Percentiles rank a stretch among this genome's conserved stretches.
phyloP scores from a whole-genome alignment of 2,329 filamentous ascomycete genomes.

The Knufia fluminis region DNA sequence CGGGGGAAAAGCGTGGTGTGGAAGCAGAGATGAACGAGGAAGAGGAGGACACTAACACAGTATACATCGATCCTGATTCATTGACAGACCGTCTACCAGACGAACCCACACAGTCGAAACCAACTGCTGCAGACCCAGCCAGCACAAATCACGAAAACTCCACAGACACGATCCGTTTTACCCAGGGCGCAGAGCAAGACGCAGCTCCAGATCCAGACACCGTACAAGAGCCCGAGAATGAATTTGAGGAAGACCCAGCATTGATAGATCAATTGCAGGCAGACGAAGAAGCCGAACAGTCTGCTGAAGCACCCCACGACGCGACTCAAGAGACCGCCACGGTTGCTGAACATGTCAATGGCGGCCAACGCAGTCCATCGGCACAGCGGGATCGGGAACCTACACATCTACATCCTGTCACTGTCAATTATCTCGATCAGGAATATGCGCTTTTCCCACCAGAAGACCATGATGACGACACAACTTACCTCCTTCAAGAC shows the following conservation, averaged over 20 bases:
- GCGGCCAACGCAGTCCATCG: background rate
- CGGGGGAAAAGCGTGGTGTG: background rate
- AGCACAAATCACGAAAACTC: background rate
- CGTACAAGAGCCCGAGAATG: background rate
- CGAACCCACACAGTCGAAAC: background rate
- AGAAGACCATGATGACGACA: constrained; percentile 42
- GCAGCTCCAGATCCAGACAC: background rate
- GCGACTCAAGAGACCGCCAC: background rate
- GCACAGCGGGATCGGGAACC: background rate
- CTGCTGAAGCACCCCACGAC: background rate
- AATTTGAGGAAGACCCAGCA: background rate
- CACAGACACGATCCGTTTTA: background rate
- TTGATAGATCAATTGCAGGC: background rate
- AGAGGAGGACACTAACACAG: constrained; percentile 6
- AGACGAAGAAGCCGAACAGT: background rate
- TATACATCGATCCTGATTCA: constrained; percentile 3
- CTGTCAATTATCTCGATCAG: constrained; percentile 46
- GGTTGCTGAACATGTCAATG: background rate
- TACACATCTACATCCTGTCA: constrained; percentile 36
- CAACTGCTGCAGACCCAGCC: background rate
- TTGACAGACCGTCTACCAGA: background rate
- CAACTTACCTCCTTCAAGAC: constrained; percentile 50
- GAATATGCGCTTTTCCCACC: constrained; percentile 53
- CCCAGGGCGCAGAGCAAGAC: background rate
- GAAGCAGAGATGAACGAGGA: background rate